Evolutionary conservation across 2,329 filamentous ascomycete genomes (phyloP), one percentile per base, ranked within the genome.

Genomic region (Sphaerulina vaccinii): DNA sequence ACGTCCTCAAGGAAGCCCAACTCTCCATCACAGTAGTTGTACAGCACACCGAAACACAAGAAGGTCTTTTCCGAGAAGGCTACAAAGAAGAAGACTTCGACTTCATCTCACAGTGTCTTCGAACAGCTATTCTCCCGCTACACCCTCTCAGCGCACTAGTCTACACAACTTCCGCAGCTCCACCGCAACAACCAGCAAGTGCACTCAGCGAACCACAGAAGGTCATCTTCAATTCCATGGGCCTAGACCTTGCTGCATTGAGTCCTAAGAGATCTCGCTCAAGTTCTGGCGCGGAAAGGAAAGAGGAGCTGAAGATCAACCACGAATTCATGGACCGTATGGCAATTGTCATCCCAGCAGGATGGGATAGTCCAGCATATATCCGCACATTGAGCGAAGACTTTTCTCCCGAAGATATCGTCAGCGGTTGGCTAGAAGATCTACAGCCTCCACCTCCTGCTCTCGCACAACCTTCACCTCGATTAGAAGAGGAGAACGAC

Each of bases 341-440:
- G 92, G 95, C 95, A 77, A 91, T 99, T 49, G 79, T 96, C 4
- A 88, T 99, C 0, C 92, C 92, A 1, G 87, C 91, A 13, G 96
- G 96, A 69, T 99, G 93, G 93, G 93, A 99, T 71, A 96, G 91
- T 0, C 96, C 90, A 88, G 91, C 90, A 54, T 99, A 97, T 73
- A 96, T 99, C 54, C 82, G 92, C 36, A 90, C 97, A 38, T 77
- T 97, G 22, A 83, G 90, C 48, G 93, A 96, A 66, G 88, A 86
- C 0, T 97, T 97, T 63, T 90, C 97, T 60, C 88, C 95, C 18
- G 93, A 99, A 74, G 81, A 82, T 11, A 79, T 95, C 37, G 93
- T 89, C 62, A 81, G 84, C 52, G 88, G 85, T 43, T 99, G 93
- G 93, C 55, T 57, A 21, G 44, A 49, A 29, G 65, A 68, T 49